These are phyloP conservation scores for Talaromyces marneffei DNA, from an alignment of 2,329 filamentous ascomycete genomes.

Conservation along the genomic window DNA sequence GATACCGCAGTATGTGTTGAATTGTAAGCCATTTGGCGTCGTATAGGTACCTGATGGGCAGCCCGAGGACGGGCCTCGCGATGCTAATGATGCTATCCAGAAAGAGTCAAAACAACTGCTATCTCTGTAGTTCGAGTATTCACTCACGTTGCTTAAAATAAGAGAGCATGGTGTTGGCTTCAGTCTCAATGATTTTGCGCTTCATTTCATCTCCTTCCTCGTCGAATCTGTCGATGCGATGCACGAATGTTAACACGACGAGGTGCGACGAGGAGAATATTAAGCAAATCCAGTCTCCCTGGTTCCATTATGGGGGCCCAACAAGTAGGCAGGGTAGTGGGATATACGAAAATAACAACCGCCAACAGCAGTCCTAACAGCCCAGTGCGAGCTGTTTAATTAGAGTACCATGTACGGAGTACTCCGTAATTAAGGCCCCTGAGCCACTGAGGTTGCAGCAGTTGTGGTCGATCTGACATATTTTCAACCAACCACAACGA, in stretches of 20 bases:
- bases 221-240: too few species aligned
- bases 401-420: background rate
- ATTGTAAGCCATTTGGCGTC: conserved; percentile 3
- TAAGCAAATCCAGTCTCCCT: background rate
- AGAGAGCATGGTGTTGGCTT: background rate
- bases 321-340: background rate
- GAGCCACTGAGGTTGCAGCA: background rate
- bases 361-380: background rate
- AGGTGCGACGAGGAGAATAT: background rate
- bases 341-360: background rate
- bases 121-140: background rate
- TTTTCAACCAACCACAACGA: background rate
- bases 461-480: background rate
- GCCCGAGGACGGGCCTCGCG: background rate
- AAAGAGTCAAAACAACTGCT: background rate
- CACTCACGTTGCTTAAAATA: background rate
- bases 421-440: background rate
- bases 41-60: background rate
- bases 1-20: background rate
- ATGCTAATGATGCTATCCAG: background rate
- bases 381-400: background rate
- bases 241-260: background rate
- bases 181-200: background rate
- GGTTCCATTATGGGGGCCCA: background rate
- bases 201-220: background rate